Base-by-base conservation (phyloP, 345 rosid species). In the Bruguiera parviflora region DNA sequence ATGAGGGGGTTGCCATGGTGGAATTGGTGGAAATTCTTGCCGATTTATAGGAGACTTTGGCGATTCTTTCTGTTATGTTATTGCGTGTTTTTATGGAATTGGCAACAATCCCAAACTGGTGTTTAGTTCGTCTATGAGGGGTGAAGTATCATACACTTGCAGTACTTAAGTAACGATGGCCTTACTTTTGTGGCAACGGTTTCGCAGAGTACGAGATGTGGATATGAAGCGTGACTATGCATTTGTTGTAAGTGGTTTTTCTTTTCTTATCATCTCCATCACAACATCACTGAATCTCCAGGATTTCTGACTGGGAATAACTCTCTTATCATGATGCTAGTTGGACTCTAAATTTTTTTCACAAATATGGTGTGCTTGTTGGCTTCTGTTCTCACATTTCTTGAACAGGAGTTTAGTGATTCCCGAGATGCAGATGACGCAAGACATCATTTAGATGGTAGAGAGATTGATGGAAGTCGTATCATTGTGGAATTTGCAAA, bases 221-320 rank as follows among this genome's bases (percentile, higher is more conserved):
- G 98, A 93, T 87, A 89, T 93, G 97, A 93, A 93, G 98, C 96
- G 94, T 58, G 97, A 94, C 85, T 94, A 84, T 61, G 97, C 98
- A 74, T 94, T 94, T 85, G 96, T 94, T 85, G 98, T 94, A 94
- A 72, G 96, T 87, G 75, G 22, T 27, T 53, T 69, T 15, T 35
- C 16, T 29, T 46, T 51, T 19, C 52, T n/a, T 60, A 63, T 72
- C 5, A 8, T 62, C 21, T 58, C 0, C 64, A 35, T 52, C 35
- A 3, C n/a, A 33, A 25, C 19, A 29, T 58, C 24, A 29, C 58
- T 33, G 19, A n/a, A 3, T 25, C 13, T 5, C 51, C 19, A 1
- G 19, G 10, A n/a, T 27, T 24, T 47, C 27, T 47, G 31, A 9
- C 43, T 32, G 20, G 8, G 56, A 56, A 15, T 10, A 11, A 66